These are phyloP conservation scores for Pontederia crassipes DNA, from an alignment of 176 grass and related monocot genomes.

Conservation along the genomic window DNA sequence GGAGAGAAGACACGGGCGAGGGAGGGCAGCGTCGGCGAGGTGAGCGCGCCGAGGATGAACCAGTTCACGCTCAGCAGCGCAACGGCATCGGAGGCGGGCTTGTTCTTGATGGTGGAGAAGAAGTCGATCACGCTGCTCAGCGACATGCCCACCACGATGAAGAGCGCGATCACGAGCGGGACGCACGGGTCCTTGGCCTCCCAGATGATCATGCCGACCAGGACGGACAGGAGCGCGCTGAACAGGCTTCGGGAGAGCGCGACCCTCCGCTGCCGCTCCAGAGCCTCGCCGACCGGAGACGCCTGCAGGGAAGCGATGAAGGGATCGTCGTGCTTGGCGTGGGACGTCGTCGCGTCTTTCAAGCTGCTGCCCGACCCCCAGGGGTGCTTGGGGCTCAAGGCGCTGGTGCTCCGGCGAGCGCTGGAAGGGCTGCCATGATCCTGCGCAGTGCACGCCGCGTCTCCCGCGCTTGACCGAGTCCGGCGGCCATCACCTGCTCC, in stretches of 20 bases:
- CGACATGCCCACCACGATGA: slow-evolving; percentile 39
- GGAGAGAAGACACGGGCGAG: slow-evolving; percentile 17
- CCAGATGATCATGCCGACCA: slow-evolving; percentile 45
- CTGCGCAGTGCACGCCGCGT: too few relatives aligned
- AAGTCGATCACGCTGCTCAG: slow-evolving; percentile 38
- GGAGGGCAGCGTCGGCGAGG: slow-evolving; percentile 32
- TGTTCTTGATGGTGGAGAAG: slow-evolving; percentile 9
- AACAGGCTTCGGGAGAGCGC: slow-evolving; percentile 37
- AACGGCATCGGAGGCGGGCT: slow-evolving; percentile 20
- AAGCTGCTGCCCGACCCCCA: not conserved
- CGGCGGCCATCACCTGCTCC: not conserved
- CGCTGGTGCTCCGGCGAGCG: not conserved
- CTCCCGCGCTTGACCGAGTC: not conserved
- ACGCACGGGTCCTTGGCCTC: slow-evolving; percentile 30
- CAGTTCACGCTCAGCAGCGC: slow-evolving; percentile 59
- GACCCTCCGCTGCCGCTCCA: not conserved
- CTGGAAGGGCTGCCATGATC: not conserved
- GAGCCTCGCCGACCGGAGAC: not conserved
- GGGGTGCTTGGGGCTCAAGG: not conserved
- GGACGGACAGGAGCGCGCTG: slow-evolving; percentile 34
- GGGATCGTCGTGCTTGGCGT: too few relatives aligned
- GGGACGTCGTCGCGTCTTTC: too few relatives aligned
- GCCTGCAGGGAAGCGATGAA: too few relatives aligned
- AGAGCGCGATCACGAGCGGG: slow-evolving; percentile 46
- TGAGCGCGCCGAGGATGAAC: slow-evolving; percentile 48